Percentiles rank a stretch among this genome's conserved stretches.
Evolutionary conservation across 495 filamentous ascomycete genomes (phyloP).

Genomic region (Penicillium ucsense): DNA sequence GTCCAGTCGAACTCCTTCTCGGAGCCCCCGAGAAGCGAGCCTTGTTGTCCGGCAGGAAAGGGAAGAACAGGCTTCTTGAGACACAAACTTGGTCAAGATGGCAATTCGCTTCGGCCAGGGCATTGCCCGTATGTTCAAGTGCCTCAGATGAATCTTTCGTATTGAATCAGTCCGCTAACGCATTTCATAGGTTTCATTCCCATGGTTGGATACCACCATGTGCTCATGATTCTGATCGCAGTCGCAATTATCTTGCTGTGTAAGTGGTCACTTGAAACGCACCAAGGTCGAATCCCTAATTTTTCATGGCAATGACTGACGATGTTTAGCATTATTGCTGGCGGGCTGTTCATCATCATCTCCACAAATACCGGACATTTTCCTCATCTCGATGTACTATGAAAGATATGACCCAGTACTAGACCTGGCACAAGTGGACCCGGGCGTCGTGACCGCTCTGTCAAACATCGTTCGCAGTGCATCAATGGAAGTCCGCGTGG

Average conservation of each 20-base stretch:
- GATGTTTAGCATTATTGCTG: constrained; percentile 46
- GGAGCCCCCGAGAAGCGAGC: constrained; percentile 39
- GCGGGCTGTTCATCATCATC: constrained; percentile 64
- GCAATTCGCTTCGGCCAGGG: constrained; percentile 15
- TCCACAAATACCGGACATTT: constrained; percentile 57
- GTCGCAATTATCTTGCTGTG: constrained; percentile 91
- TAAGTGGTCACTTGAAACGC: constrained; percentile 38
- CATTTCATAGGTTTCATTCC: constrained; percentile 66
- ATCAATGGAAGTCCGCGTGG: constrained; percentile 57
- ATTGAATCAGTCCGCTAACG: neutral
- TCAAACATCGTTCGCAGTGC: constrained; percentile 56
- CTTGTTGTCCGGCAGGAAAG: constrained; percentile 10
- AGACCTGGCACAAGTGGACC: constrained; percentile 70
- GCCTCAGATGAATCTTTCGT: neutral
- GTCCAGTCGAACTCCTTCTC: constrained; percentile 33
- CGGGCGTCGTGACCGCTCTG: constrained; percentile 61
- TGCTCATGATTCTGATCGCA: constrained; percentile 94
- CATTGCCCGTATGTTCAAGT: constrained; percentile 24
- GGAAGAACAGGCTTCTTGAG: constrained; percentile 7
- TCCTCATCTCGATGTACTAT: constrained; percentile 64
- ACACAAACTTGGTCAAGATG: constrained; percentile 19
- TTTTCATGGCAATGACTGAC: constrained; percentile 10
- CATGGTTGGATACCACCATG: constrained; percentile 96
- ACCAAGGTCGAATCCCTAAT: neutral
- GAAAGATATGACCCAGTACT: constrained; percentile 51